Conservation (phyloP, 1,139 yeast species). For the Debaryomyces nepalensis region DNA sequence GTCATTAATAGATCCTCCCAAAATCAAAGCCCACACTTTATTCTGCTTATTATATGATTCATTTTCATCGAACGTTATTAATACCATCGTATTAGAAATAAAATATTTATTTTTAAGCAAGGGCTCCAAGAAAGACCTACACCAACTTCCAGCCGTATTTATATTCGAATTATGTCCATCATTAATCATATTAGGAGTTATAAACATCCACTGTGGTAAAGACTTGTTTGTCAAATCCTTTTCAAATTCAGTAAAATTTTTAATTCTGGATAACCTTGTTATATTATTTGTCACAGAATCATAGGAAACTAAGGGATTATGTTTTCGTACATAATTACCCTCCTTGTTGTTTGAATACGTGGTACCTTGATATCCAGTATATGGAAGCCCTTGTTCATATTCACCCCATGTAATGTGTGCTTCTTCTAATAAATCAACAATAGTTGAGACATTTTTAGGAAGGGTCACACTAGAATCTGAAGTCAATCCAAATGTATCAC, state of each 20-base stretch:
- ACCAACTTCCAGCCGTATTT: constrained; percentile 47
- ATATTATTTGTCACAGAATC: constrained; percentile 37
- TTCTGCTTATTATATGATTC: constrained; percentile 44
- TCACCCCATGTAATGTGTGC: constrained; percentile 52
- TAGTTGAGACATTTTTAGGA: constrained; percentile 48
- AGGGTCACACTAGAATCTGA: constrained; percentile 45
- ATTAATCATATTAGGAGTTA: constrained; percentile 55
- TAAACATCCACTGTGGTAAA: constrained; percentile 53
- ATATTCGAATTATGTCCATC: constrained; percentile 54
- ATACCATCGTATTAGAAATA: constrained; percentile 45
- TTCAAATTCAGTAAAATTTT: constrained; percentile 48
- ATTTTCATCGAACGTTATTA: constrained; percentile 53
- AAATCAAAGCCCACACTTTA: constrained; percentile 45
- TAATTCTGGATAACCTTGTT: constrained; percentile 42
- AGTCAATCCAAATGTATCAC: constrained; percentile 51
- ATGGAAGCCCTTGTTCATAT: constrained; percentile 54
- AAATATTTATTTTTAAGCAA: constrained; percentile 45
- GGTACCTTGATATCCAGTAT: constrained; percentile 52
- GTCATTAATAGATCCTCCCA: constrained; percentile 50
- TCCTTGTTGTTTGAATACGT: constrained; percentile 45
- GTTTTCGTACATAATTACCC: constrained; percentile 53
- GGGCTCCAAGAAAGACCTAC: constrained; percentile 45
- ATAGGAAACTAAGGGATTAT: constrained; percentile 48
- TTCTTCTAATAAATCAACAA: constrained; percentile 50
- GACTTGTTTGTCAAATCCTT: constrained; percentile 38